These are phyloP conservation scores for Ceratorhiza oryzae-sativae DNA, from an alignment of 1,284 basidiomycete genomes.

Conservation along the genomic window DNA sequence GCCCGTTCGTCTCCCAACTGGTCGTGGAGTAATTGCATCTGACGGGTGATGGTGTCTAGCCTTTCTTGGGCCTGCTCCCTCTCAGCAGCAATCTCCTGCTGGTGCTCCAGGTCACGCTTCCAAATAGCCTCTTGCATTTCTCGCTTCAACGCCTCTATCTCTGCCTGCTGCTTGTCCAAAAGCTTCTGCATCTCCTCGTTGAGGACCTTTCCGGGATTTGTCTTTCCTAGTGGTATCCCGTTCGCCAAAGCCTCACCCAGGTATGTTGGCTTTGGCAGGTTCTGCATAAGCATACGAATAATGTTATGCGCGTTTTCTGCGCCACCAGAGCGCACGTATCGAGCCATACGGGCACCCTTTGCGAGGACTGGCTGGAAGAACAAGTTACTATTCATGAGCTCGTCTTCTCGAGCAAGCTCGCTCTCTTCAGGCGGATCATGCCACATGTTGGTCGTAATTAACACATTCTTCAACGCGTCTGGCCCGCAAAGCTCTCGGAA, in stretches of 20 bases:
- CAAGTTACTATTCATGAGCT: neutral
- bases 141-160: neutral
- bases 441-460: conserved; percentile 53
- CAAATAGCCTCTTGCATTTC: conserved; percentile 9
- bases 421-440: conserved; percentile 35
- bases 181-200: conserved; percentile 3
- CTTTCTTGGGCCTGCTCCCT: neutral
- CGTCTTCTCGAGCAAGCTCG: conserved; percentile 1
- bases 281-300: conserved; percentile 16
- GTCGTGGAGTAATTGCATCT: neutral
- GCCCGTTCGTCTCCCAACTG: neutral
- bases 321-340: neutral
- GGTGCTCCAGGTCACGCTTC: neutral
- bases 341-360: conserved; percentile 21
- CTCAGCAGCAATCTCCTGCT: conserved; percentile 7
- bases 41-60: neutral
- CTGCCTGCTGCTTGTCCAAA: neutral
- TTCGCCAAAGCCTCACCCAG: neutral
- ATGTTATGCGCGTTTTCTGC: conserved; percentile 3
- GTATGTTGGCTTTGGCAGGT: neutral
- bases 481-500: conserved; percentile 49
- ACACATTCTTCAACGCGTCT: conserved; percentile 44
- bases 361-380: conserved; percentile 14
- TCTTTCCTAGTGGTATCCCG: neutral
- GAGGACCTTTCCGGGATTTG: conserved; percentile 11